These are phyloP conservation scores for Thalassiosira livingstoniorum DNA, from an alignment of 352 stramenopile species.

Conservation along the genomic window DNA sequence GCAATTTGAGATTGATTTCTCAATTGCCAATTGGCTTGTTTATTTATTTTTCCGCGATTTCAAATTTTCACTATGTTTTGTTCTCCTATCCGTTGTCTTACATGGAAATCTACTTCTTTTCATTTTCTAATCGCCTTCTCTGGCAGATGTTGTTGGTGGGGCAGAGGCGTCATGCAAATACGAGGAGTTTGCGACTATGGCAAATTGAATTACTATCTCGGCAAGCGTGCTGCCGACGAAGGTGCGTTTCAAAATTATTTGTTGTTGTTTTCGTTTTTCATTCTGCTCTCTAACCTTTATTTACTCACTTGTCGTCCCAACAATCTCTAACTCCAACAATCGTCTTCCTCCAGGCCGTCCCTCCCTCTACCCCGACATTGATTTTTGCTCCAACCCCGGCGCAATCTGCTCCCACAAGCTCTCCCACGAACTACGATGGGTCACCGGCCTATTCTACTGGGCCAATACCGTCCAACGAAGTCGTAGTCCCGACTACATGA, in stretches of 20 bases:
- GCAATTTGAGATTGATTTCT: background rate
- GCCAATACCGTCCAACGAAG: constrained; percentile 48
- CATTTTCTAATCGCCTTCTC: too few species aligned
- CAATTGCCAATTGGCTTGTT: background rate
- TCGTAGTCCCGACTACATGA: constrained; percentile 44
- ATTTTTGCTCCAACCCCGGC: constrained; percentile 64
- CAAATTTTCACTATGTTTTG: background rate
- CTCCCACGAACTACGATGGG: constrained; percentile 52
- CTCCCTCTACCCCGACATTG: constrained; percentile 56
- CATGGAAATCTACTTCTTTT: too few species aligned
- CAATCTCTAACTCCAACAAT: too few species aligned
- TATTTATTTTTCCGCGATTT: background rate
- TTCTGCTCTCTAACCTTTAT: too few species aligned
- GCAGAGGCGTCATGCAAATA: constrained; percentile 58
- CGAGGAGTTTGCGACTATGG: constrained; percentile 58
- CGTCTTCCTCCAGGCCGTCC: too few species aligned
- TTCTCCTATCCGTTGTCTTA: too few species aligned
- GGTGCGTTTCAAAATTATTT: too few species aligned
- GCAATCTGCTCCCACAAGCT: constrained; percentile 51
- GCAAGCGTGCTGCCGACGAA: constrained; percentile 32
- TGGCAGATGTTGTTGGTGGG: constrained; percentile 48
- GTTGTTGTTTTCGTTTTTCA: too few species aligned
- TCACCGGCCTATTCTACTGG: constrained; percentile 69
- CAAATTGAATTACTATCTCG: constrained; percentile 64
- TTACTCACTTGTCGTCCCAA: too few species aligned